These are phyloP conservation scores for Thuidium tamariscinum DNA, from an alignment of 225 moss, liverwort and hornwort species.

Conservation along the genomic window DNA sequence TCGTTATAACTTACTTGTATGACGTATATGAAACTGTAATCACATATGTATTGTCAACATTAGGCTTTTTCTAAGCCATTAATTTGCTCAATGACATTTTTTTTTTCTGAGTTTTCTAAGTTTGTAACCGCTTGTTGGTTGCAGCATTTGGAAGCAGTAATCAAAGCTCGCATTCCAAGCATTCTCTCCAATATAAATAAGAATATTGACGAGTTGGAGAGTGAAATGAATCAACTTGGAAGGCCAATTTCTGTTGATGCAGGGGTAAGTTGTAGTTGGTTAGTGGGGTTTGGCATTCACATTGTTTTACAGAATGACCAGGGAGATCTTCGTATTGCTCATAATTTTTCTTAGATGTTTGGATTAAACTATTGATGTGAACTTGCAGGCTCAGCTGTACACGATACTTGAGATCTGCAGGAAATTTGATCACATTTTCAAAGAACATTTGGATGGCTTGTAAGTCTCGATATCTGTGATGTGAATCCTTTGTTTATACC, in stretches of 20 bases:
- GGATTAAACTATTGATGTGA: neutral
- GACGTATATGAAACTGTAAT: neutral
- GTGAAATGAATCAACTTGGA: constrained; percentile 72
- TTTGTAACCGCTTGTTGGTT: neutral
- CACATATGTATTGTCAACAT: neutral
- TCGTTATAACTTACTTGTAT: neutral
- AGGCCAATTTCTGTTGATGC: constrained; percentile 69
- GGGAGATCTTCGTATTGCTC: neutral
- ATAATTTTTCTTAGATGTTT: neutral
- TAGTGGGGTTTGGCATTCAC: neutral
- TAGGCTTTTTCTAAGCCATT: neutral
- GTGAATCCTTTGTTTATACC: neutral
- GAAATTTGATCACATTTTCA: constrained; percentile 76
- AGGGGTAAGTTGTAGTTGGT: constrained; percentile 35
- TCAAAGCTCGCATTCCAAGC: constrained; percentile 73
- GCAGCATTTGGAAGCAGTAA: constrained; percentile 82
- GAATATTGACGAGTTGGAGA: constrained; percentile 72
- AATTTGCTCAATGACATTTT: neutral
- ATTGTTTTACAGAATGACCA: neutral
- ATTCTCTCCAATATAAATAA: constrained; percentile 64
- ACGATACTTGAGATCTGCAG: constrained; percentile 80
- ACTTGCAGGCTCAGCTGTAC: constrained; percentile 69
- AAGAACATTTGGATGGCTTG: constrained; percentile 83
- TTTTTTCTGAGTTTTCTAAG: neutral
- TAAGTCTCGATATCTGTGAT: neutral